Conservation (phyloP, 192 early-diverging fungal genomes). For the Backusella circina region DNA sequence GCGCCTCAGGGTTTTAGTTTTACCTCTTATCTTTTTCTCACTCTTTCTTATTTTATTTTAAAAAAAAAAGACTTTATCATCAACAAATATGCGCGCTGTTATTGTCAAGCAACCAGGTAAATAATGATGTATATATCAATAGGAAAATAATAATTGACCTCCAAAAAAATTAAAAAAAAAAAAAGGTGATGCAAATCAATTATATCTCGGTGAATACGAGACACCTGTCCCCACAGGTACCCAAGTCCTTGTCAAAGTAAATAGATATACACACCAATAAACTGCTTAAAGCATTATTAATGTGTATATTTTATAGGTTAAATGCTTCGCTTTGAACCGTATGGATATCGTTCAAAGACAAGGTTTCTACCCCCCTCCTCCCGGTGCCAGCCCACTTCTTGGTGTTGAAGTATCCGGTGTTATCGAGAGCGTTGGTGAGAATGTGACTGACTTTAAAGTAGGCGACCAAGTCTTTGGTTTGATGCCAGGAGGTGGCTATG, state of each 20-base stretch:
- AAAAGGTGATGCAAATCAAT: constrained; percentile 40
- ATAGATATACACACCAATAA: background rate
- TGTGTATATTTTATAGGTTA: constrained; percentile 26
- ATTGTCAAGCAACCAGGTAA: constrained; percentile 44
- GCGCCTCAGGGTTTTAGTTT: background rate
- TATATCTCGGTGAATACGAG: constrained; percentile 42
- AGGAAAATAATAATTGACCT: background rate
- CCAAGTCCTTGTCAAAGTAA: constrained; percentile 52
- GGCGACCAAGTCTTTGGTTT: constrained; percentile 76
- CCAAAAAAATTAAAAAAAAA: background rate
- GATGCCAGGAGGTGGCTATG: constrained; percentile 73
- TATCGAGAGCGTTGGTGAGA: constrained; percentile 45
- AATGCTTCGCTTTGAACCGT: constrained; percentile 67
- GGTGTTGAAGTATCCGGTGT: constrained; percentile 74
- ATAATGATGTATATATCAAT: background rate
- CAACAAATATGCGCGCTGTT: constrained; percentile 42
- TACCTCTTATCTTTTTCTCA: background rate
- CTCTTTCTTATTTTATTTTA: background rate
- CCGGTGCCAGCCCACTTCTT: constrained; percentile 57
- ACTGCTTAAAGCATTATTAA: background rate
- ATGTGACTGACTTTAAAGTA: constrained; percentile 45
- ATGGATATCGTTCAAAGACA: constrained; percentile 77
- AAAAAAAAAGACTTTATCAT: background rate
- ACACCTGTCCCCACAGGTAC: constrained; percentile 38
- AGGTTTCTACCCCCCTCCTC: constrained; percentile 65